Base-by-base conservation (phyloP, 2,329 filamentous ascomycete genomes). In the Beauveria rudraprayagi region DNA sequence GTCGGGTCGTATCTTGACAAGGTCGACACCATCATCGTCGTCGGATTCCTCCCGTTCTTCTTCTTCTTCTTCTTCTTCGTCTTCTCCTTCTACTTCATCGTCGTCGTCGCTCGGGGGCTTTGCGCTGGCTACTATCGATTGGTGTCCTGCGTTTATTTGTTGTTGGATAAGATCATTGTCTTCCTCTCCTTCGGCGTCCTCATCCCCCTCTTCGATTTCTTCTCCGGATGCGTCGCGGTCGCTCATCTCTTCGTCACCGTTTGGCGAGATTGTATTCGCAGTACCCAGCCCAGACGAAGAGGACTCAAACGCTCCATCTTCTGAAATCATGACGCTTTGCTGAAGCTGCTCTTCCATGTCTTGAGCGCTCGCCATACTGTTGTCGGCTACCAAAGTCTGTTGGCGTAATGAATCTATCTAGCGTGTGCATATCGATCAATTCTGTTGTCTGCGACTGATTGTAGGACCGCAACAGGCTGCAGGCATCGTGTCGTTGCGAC, bases 311-410 rank as follows among this genome's bases (percentile, higher is more conserved):
- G 78, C 77, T 54, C 75, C 76, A 61, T 78, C 78, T 61, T 81
- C 80, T 6, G 80, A 81, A 61, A 79, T 74, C 65, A 80, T 73
- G 48, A 78, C 78, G 69, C 80, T 83, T 66, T 82, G 80, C 67
- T 83, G 82, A 61, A 83, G 75, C 70, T 84, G 80, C 62, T 85
- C 81, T 69, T 84, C 78, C 73, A 82, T 83, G 55, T 78, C 74
- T 67, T 82, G 81, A 60, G 78, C 76, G 66, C 77, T 82, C 57
- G 77, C 71, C 79, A 83, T 83, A 52, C 65, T 72, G 66, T 19
- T 66, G 66, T 68, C 65, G 63, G 62, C 62, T 64, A 63, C 65
- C 65, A 61, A 62, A 59, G 63, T 55, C 24, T 19, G 14, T 28
- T 51, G 52, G 51, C 11, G 9, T 54, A 26, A 52, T 56, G 61